Evolutionary conservation across 768 basidiomycete genomes (phyloP), one percentile per base, ranked within the genome.

Genomic region (Termitomyces bulborhizus): DNA sequence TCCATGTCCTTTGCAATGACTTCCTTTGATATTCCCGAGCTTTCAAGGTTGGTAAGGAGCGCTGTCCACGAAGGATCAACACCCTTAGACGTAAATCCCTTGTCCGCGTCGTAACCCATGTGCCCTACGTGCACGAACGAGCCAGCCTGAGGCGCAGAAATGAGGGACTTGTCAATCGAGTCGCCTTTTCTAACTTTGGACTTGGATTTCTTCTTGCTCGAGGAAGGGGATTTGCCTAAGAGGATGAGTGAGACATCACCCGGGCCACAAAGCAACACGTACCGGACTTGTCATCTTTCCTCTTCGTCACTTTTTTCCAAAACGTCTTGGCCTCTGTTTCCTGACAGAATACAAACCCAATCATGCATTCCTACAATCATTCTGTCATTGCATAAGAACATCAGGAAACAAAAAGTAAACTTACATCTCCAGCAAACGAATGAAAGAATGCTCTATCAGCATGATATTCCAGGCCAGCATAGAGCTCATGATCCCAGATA

Each of bases 401-500:
- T 51, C 21, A 37, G 11, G 41, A 3, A 21, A 7, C 3, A 15
- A 40, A 40, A 16, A 9, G 42, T 12, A 6, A n/a, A 80, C 94
- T 71, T 65, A 96, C 95, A 74, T 99, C 95, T 50, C 91, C 88
- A 3, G 86, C 76, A 69, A 97, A 98, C 1, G 93, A 86, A 72
- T 96, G 91, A 65, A 98, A 97, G 80, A 86, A 95, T 2, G 87
- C 79, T 57, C 93, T 76, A 66, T 98, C 96, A 64, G 88, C 79
- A 64, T 81, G 73, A 66, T 93, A 92, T 54, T 89, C 83, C 59
- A 96, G 81, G 32, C 83, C 84, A 26, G 87, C 77, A 62, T 93
- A 96, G 4, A 98, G 70, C 68, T 96, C 93, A 60, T 97, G 91
- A 55, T 93, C 85, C 96, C 96, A 99, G 42, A 93, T 83, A 21